phyloP scores from a whole-genome alignment of 1,139 yeast species.

The Candida labiduridarum region DNA sequence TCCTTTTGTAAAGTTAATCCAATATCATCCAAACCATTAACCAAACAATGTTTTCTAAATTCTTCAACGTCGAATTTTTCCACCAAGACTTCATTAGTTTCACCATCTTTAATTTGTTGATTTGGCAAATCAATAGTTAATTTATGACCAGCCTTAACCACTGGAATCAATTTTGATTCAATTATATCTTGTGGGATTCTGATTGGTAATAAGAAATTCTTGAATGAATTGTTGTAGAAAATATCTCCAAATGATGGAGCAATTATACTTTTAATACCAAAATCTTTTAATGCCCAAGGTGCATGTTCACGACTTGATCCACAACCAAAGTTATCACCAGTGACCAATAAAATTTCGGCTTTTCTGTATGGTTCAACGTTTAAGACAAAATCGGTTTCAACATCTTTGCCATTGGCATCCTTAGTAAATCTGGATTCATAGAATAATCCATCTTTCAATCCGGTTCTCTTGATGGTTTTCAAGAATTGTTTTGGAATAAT shows the following conservation, averaged over 20 bases:
- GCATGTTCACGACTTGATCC: conserved; percentile 99
- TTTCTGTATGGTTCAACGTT: conserved; percentile 80
- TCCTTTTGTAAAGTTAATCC: conserved; percentile 94
- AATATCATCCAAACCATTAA: conserved; percentile 95
- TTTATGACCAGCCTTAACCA: conserved; percentile 71
- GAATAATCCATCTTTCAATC: conserved; percentile 83
- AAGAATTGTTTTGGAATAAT: conserved; percentile 97
- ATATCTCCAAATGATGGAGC: conserved; percentile 99
- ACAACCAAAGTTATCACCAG: conserved; percentile 98
- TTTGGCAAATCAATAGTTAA: conserved; percentile 83
- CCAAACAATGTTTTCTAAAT: conserved; percentile 91
- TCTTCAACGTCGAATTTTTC: conserved; percentile 84
- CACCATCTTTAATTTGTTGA: conserved; percentile 72
- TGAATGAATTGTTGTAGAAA: conserved; percentile 94
- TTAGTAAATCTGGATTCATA: conserved; percentile 82
- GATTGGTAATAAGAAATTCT: conserved; percentile 91
- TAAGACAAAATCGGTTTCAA: conserved; percentile 83
- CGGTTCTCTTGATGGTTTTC: conserved; percentile 96
- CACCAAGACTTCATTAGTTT: conserved; percentile 71
- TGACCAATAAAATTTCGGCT: conserved; percentile 83
- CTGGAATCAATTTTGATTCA: conserved; percentile 68
- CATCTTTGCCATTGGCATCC: conserved; percentile 71
- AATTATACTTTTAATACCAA: conserved; percentile 92
- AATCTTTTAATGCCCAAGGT: conserved; percentile 98
- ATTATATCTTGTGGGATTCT: conserved; percentile 80